Evolutionary conservation across 2,329 filamentous ascomycete genomes (phyloP), one percentile per base, ranked within the genome.

Genomic region (Xylariaceae sp.): DNA sequence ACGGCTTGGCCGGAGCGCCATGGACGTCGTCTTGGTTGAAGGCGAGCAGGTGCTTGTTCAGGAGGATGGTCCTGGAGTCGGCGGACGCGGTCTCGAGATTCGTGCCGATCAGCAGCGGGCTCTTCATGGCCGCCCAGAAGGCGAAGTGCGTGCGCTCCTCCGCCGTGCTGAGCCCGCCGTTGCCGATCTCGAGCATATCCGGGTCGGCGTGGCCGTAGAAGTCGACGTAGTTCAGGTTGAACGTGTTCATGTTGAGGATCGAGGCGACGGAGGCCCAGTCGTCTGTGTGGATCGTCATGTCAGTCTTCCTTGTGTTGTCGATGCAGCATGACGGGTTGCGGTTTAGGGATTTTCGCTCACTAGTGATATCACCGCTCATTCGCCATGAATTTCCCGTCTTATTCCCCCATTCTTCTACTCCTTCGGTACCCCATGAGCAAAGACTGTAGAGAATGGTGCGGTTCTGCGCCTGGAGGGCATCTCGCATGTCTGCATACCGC

Each of bases 381-480:
- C 71, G 70, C 73, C 71, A 79, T 30, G 72, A 76, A 53, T 76
- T 75, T 2, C 75, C 78, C 0, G 73, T 76, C 4, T 65, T 60
- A 52, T 74, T 74, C 5, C 75, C 80, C 78, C 79, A 83, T 2
- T 64, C 62, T 50, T 74, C 72, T 3, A 81, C 77, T 12, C 75
- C 69, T 0, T 74, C 78, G 12, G 72, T 64, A 3, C 80, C 80
- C 79, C 80, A 82, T 32, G 76, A 72, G 62, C 79, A 83, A 11
- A 83, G 67, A 8, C 71, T 76, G 65, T 76, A 81, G 3, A 77
- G 64, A 9, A 82, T 81, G 0, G 73, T 70, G 11, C 73, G 69
- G 47, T 74, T 68, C 50, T 75, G 72, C 26, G 61, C 70, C 1
- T 72, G 62, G 2, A 83, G 68, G 0, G 77, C 77, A 62, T 81